Conservation (phyloP, 768 basidiomycete species). For the Gloeophyllum trabeum region DNA sequence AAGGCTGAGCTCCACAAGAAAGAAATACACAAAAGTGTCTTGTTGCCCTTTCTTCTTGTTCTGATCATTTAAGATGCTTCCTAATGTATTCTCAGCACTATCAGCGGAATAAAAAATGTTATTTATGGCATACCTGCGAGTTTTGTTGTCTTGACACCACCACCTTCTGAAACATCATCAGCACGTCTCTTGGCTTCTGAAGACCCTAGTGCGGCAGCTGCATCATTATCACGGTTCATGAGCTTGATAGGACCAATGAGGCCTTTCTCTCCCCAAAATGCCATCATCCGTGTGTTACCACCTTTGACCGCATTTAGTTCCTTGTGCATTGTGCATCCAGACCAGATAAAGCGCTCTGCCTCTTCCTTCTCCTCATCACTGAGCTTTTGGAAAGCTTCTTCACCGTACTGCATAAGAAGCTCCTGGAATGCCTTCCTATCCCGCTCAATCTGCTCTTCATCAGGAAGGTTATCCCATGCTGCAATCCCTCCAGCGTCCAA, state of each 20-base stretch:
- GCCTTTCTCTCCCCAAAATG: background rate
- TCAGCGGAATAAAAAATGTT: too few species aligned
- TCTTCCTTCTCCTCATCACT: constrained; percentile 6
- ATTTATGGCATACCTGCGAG: too few species aligned
- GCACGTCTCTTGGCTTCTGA: constrained; percentile 9
- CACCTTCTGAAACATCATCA: constrained; percentile 11
- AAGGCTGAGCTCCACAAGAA: constrained; percentile 13
- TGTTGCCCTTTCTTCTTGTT: constrained; percentile 24
- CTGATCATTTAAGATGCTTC: constrained; percentile 20
- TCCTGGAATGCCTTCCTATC: constrained; percentile 10
- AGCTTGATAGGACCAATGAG: background rate
- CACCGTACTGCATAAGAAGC: constrained; percentile 7
- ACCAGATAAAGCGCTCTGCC: constrained; percentile 21
- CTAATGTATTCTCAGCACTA: too few species aligned
- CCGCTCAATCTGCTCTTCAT: constrained; percentile 9
- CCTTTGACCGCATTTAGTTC: constrained; percentile 23
- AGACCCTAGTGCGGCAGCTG: background rate
- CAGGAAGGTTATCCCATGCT: background rate
- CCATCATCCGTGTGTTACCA: constrained; percentile 16
- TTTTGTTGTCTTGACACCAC: constrained; percentile 15
- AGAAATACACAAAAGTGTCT: constrained; percentile 15
- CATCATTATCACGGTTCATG: background rate
- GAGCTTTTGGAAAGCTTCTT: constrained; percentile 7
- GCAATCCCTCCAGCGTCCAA: background rate
- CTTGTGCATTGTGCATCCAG: constrained; percentile 28